A percentile compares a stretch with the other conserved stretches of the same genome.
Conservation (phyloP, 1,284 basidiomycete genomes). For the Malassezia obtusa region DNA sequence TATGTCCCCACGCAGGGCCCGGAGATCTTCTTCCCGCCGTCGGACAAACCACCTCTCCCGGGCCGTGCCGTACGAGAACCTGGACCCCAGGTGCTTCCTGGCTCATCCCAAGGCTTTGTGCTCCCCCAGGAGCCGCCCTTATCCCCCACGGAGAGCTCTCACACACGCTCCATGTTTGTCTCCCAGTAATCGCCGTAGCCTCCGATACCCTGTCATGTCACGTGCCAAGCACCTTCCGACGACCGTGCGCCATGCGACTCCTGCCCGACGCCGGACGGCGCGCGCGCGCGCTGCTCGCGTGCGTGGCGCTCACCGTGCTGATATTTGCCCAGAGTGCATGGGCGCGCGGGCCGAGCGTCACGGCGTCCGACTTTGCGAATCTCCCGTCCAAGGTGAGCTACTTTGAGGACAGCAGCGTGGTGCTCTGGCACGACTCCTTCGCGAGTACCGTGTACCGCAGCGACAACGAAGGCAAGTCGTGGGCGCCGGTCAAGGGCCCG, state of each 20-base stretch:
- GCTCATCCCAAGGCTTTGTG: background rate
- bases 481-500: constrained; percentile 60
- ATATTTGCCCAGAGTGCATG: background rate
- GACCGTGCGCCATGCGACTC: constrained; percentile 4
- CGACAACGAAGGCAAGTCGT: constrained; percentile 77
- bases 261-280: background rate
- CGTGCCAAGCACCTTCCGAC: background rate
- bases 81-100: no score
- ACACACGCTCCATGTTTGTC: background rate
- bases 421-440: constrained; percentile 69
- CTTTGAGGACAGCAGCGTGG: constrained; percentile 78
- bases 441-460: constrained; percentile 67
- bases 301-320: background rate
- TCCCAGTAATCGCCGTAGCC: background rate
- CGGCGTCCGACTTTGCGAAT: constrained; percentile 54
- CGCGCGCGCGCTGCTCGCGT: background rate
- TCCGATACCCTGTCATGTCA: background rate
- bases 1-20: background rate
- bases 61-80: no score
- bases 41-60: background rate
- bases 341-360: constrained; percentile 44
- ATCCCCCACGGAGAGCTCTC: background rate
- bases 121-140: background rate
- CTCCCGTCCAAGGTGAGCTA: constrained; percentile 73
- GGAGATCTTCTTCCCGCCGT: background rate